Evolutionary conservation across 331 rosid genomes (phyloP).

Genomic region (Telfairia occidentalis): DNA sequence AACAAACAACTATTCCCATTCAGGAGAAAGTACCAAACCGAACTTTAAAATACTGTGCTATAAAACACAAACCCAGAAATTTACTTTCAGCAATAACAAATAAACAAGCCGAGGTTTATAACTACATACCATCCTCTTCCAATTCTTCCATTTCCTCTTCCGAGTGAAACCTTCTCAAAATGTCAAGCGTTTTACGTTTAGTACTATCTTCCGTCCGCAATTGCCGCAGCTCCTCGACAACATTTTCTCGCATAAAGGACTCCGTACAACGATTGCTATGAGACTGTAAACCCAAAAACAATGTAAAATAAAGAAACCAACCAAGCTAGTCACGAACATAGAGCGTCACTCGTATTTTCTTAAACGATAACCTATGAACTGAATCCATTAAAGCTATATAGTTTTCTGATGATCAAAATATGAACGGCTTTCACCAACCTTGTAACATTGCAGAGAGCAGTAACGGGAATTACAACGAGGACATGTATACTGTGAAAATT

Average conservation of each 20-base stretch:
- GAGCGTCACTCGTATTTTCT: neutral
- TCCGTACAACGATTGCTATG: conserved; percentile 74
- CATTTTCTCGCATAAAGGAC: conserved; percentile 87
- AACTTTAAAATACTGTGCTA: too few species aligned
- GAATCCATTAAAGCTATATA: neutral
- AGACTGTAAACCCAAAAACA: conserved; percentile 33
- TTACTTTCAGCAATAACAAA: neutral
- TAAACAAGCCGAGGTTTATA: conserved; percentile 7
- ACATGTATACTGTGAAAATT: conserved; percentile 83
- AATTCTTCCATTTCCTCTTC: conserved; percentile 60
- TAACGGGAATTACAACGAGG: conserved; percentile 90
- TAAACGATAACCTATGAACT: neutral
- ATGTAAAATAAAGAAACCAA: conserved; percentile 8
- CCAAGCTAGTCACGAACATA: neutral
- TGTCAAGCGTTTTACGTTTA: conserved; percentile 64
- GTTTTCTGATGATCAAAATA: neutral
- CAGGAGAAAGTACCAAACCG: neutral
- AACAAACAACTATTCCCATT: neutral
- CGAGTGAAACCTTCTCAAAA: conserved; percentile 55
- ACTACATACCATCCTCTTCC: conserved; percentile 45
- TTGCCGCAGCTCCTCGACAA: conserved; percentile 62
- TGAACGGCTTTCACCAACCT: conserved; percentile 29
- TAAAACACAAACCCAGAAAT: neutral
- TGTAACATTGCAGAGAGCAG: conserved; percentile 79
- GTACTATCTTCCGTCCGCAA: conserved; percentile 48